These are phyloP conservation scores for Ophiostoma ulmi DNA, from an alignment of 2,329 filamentous ascomycete genomes.

Conservation along the genomic window DNA sequence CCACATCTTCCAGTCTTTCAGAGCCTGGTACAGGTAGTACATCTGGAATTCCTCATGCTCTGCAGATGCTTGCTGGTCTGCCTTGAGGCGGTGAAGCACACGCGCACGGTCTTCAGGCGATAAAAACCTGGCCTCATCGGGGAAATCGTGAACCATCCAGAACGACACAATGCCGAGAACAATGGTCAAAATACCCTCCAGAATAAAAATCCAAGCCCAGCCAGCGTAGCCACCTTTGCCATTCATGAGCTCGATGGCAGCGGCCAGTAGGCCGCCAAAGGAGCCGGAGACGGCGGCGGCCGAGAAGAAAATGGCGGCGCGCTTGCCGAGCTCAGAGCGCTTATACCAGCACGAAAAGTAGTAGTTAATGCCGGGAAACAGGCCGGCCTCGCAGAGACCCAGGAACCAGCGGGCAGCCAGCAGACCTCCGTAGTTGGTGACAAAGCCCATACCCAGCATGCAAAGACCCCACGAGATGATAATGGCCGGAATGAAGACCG, in stretches of 20 bases:
- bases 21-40: constrained; percentile 62
- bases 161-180: constrained; percentile 60
- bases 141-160: constrained; percentile 75
- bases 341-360: constrained; percentile 78
- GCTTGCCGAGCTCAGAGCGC: constrained; percentile 66
- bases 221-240: constrained; percentile 49
- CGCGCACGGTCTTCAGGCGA: constrained; percentile 59
- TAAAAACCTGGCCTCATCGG: constrained; percentile 66
- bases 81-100: constrained; percentile 61
- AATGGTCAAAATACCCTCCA: constrained; percentile 64
- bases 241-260: constrained; percentile 62
- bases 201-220: constrained; percentile 60
- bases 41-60: constrained; percentile 66
- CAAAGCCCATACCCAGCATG: constrained; percentile 66
- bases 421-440: constrained; percentile 57
- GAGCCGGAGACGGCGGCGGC: constrained; percentile 71
- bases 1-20: constrained; percentile 72
- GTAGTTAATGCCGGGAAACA: constrained; percentile 65
- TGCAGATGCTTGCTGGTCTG: constrained; percentile 63
- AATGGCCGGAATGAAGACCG: constrained; percentile 73
- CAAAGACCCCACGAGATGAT: constrained; percentile 65
- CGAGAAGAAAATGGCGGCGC: constrained; percentile 72
- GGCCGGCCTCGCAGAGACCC: constrained; percentile 67
- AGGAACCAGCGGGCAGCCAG: constrained; percentile 67
- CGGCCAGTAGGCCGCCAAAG: constrained; percentile 65